Base-by-base conservation (phyloP, 371 early-diverging fungal species). In the Choanephora cucurbitarum region DNA sequence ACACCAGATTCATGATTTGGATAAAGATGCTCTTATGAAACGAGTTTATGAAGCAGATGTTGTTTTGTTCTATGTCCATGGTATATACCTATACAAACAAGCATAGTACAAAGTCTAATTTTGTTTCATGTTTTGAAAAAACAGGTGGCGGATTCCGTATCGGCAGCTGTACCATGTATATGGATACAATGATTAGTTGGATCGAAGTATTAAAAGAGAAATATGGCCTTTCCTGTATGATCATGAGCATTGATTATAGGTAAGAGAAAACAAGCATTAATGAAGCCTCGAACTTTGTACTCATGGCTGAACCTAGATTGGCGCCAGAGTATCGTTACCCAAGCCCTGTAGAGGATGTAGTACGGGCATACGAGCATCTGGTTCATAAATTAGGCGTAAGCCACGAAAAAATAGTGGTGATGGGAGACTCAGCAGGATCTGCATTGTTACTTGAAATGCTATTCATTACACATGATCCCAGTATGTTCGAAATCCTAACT, bases 311-410 rank as follows among this genome's bases (percentile, higher is more conserved):
- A 17, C 19, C 14, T 51, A 66, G 78, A 52, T 57, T 79, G 11
- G 74, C 79, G 14, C 79, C 79, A 24, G 79, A 79, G 54, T 63
- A 67, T 54, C 67, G 62, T 31, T 79, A 79, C 41, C 79, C 79
- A 18, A 67, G 70, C 21, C 72, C 79, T 14, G 66, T 75, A 3
- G 76, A 79, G 48, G 79, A 79, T 55, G 62, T 75, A 1, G 74
- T 79, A 7, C 58, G 66, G 13, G 77, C 76, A 4, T 79, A 79
- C 52, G 75, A 76, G 31, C 61, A 72, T 41, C 50, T 79, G 17
- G 56, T 64, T 15, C 56, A 62, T 19, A 52, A 42, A 4, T 15
- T 79, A 15, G 52, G 57, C 15, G 63, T 79, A 1, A 49, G 64
- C 8, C 52, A 58, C 13, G 57, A 61, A 44, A 75, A 73, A 41